A percentile compares a stretch with the other conserved stretches of the same genome.
These are phyloP conservation scores for Stromatinia cepivora DNA, from an alignment of 2,329 filamentous ascomycete species.

Conservation along the genomic window DNA sequence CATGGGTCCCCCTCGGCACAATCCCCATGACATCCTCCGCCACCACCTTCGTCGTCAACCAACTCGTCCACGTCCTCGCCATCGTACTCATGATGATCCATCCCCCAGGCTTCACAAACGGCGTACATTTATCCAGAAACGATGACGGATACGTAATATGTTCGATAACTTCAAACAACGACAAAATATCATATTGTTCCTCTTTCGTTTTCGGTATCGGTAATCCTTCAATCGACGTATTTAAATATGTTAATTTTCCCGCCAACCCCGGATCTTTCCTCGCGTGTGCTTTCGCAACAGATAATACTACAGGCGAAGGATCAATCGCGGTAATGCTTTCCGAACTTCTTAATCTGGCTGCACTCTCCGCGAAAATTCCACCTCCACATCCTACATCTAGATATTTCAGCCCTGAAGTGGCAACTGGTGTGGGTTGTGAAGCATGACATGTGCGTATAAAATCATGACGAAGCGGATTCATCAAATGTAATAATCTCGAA, in stretches of 20 bases:
- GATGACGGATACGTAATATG: slow-evolving; percentile 76
- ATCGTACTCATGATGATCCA: slow-evolving; percentile 95
- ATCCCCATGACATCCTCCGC: slow-evolving; percentile 86
- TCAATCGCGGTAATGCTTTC: slow-evolving; percentile 72
- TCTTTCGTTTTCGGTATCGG: slow-evolving; percentile 43
- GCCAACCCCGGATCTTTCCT: slow-evolving; percentile 68
- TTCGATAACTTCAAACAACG: slow-evolving; percentile 92
- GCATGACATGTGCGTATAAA: slow-evolving; percentile 77
- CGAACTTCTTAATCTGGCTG: slow-evolving; percentile 66
- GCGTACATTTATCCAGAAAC: slow-evolving; percentile 70
- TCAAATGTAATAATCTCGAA: slow-evolving; percentile 88
- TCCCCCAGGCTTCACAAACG: slow-evolving; percentile 82
- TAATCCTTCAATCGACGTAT: slow-evolving; percentile 75
- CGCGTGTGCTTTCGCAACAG: slow-evolving; percentile 74
- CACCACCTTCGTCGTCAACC: slow-evolving; percentile 87
- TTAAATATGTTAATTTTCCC: slow-evolving; percentile 68
- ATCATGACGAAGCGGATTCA: slow-evolving; percentile 95
- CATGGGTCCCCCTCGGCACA: slow-evolving; percentile 90
- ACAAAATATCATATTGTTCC: slow-evolving; percentile 73
- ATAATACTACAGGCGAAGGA: slow-evolving; percentile 70
- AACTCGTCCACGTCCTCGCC: slow-evolving; percentile 82
- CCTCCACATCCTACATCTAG: slow-evolving; percentile 95
- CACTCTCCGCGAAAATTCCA: slow-evolving; percentile 91
- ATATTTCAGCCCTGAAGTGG: slow-evolving; percentile 58
- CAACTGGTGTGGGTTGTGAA: slow-evolving; percentile 49